Base-by-base conservation (phyloP, 805 yeast species). In the Kazachstania kunashirensis region DNA sequence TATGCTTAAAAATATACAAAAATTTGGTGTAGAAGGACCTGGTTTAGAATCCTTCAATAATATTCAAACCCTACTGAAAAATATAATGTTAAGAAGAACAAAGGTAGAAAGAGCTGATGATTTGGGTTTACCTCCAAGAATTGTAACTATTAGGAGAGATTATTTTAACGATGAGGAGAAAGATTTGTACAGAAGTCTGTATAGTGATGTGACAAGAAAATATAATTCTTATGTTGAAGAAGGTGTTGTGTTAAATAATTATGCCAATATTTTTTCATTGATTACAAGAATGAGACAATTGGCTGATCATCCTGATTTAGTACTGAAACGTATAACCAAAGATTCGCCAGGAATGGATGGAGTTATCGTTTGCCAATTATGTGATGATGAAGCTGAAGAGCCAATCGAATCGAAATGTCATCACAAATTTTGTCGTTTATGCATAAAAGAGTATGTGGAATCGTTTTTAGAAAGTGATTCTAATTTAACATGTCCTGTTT, bases 341-440 rank as follows among this genome's bases (percentile, higher is more conserved):
- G 55, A 61, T 50, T 46, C 59, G 47, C 45, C 59, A 42, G 58
- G 50, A 3, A 42, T 65, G 1, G 51, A 49, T 20, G 73, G 72
- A 28, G 63, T 65, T 6, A 73, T 86, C 9, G 79, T 92, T 29
- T 92, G 99, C 55, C 94, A 84, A 47, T 56, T 92, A 17, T 92
- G 99, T 61, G 97, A 88, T 47, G 99, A 92, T 53, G 96, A 88
- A 59, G 96, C 97, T 0, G 97, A 92, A 59, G 99, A 92, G 42
- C 95, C 98, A 0, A 86, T 92, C 32, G 88, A 83, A 57, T 81
- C 95, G 2, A 84, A 81, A 54, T 92, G 99, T 58, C 95, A 83
- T 48, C 99, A 92, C 55, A 74, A 73, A 43, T 92, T 92, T 55
- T 92, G 99, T 56, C 73, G 99, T 20, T 68, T 92, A 67, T 92